Evolutionary conservation across 2,329 filamentous ascomycete genomes (phyloP), one percentile per base, ranked within the genome.

Genomic region (Ascochyta viciae-villosae): DNA sequence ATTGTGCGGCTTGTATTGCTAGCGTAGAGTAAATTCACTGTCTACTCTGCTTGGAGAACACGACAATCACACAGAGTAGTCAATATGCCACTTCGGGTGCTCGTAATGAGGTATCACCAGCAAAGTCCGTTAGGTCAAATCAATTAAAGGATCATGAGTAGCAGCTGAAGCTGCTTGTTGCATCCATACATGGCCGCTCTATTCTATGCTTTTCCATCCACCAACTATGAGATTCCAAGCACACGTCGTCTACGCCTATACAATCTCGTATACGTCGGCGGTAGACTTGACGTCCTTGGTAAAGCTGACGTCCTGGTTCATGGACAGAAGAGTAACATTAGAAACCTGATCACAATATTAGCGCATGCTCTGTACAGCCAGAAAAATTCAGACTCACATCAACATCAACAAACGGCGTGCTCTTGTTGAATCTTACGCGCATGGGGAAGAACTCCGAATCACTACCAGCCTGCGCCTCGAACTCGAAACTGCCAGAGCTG

Each of bases 361-460:
- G 63, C 33, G 44, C 12, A 23, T 9, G 24, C 4, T 40, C 5
- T 16, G 2, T 6, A 26, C 29, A 34, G 10, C 12, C 5, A 6
- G n/a, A n/a, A 19, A 27, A 31, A 6, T 16, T 13, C 1, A 41
- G 60, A 85, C 89, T 88, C 82, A 98, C 94, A 80, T 97, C 92
- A 62, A 99, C 91, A 69, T 97, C 92, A 46, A 98, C 85, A 76
- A 91, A 96, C 26, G 95, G 94, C 55, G 84, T 86, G 38, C 87
- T 85, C 84, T 96, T 97, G 61, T 86, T 88, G 78, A 99, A 99
- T 50, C 88, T 85, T 58, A 98, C 88, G 50, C 86, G 89, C 93
- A 99, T 98, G 1, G 95, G 95, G 87, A 99, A 99, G 81, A 98
- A 98, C 68, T 97, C 93, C 53, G 91, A 89, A 74, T 98, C 95